Evolutionary conservation across 1,139 yeast genomes (phyloP).

Genomic region (Hansenula anomala): DNA sequence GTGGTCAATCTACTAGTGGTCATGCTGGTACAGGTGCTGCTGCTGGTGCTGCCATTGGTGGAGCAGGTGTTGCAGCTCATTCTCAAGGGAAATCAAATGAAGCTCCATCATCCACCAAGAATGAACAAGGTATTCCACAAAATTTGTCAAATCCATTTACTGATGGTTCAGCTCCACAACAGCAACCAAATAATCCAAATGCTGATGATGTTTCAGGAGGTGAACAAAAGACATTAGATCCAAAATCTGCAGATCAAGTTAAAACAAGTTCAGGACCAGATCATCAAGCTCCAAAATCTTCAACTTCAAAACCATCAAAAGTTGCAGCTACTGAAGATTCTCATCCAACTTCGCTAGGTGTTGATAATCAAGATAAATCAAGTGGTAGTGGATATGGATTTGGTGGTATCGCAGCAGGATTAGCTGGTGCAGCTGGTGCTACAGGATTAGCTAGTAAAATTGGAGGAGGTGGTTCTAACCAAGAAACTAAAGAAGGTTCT

Average conservation of each 20-base stretch:
- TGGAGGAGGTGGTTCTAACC: neutral
- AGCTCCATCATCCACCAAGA: too few species aligned
- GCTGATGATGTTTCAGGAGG: neutral
- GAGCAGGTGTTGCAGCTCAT: slow-evolving; percentile 6
- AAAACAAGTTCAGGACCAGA: neutral
- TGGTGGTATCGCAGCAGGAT: slow-evolving; percentile 10
- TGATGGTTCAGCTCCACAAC: neutral
- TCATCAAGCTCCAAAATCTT: too few species aligned
- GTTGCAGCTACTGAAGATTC: slow-evolving; percentile 2
- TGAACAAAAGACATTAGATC: neutral
- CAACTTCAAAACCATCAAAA: neutral
- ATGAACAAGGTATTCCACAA: too few species aligned
- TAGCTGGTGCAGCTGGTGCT: slow-evolving; percentile 5
- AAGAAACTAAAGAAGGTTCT: neutral
- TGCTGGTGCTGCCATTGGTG: neutral
- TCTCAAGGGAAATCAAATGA: neutral
- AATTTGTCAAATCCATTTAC: too few species aligned
- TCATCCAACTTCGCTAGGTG: slow-evolving; percentile 5
- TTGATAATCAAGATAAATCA: slow-evolving; percentile 7
- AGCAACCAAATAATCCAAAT: neutral
- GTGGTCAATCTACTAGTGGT: neutral
- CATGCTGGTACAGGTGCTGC: neutral
- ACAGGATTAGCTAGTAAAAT: slow-evolving; percentile 1
- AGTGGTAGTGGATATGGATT: slow-evolving; percentile 7
- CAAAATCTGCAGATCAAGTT: slow-evolving; percentile 1